phyloP scores from a whole-genome alignment of 805 yeast species.

The Jamesozyma rosinii region DNA sequence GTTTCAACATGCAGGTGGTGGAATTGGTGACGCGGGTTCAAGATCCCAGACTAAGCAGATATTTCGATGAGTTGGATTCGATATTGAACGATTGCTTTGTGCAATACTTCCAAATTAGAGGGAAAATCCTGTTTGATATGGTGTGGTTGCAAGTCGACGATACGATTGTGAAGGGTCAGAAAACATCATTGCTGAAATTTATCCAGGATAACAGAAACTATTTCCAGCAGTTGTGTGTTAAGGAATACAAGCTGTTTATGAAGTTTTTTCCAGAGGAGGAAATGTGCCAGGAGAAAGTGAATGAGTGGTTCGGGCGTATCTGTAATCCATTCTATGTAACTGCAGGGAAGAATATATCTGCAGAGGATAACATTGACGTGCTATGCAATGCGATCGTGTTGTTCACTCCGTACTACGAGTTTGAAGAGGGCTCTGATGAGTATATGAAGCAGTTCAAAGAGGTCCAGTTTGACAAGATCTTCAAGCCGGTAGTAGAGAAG shows the following conservation, averaged over 20 bases:
- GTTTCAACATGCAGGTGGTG: conserved; percentile 32
- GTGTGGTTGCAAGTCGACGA: conserved; percentile 33
- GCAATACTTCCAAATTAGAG: conserved; percentile 53
- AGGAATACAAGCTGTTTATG: conserved; percentile 52
- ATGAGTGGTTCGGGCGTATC: conserved; percentile 51
- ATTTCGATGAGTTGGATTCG: conserved; percentile 47
- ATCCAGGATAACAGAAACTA: conserved; percentile 55
- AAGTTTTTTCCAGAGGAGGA: conserved; percentile 40
- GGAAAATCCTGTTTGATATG: conserved; percentile 37
- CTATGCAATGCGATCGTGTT: conserved; percentile 70
- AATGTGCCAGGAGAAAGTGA: conserved; percentile 33
- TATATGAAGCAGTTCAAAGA: conserved; percentile 25
- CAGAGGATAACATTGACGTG: conserved; percentile 57
- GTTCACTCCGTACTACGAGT: conserved; percentile 57
- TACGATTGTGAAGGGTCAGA: conserved; percentile 14
- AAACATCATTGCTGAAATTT: conserved; percentile 40
- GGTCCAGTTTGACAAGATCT: conserved; percentile 47
- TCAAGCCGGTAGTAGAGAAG: conserved; percentile 64
- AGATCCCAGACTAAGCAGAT: conserved; percentile 39
- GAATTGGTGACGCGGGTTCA: conserved; percentile 29
- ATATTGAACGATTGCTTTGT: conserved; percentile 46
- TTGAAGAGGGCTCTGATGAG: conserved; percentile 40
- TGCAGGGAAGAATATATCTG: conserved; percentile 54
- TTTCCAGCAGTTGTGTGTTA: conserved; percentile 49
- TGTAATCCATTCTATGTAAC: conserved; percentile 73